phyloP scores from a whole-genome alignment of 805 yeast genomes.

The Yarrowia phangngaensis region DNA sequence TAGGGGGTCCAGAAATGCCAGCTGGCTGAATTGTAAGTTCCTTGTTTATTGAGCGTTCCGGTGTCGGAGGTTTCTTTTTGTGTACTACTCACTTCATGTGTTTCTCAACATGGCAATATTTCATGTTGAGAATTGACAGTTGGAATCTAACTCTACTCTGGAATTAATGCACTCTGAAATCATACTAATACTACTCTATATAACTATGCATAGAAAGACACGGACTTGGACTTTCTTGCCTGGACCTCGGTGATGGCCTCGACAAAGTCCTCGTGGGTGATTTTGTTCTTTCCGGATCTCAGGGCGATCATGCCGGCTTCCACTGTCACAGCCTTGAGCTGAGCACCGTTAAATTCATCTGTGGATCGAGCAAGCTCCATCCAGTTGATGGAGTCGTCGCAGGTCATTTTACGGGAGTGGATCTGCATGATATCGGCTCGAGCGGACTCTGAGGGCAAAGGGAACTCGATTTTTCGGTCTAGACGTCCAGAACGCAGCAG shows the following conservation, averaged over 20 bases:
- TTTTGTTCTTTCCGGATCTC: conserved; percentile 85
- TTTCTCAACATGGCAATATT: no score
- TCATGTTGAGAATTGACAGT: no score
- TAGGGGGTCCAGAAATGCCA: no score
- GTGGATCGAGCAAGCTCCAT: conserved; percentile 96
- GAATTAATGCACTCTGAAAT: background rate
- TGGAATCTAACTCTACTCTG: background rate
- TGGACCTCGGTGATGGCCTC: conserved; percentile 98
- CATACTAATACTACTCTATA: background rate
- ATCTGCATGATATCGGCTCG: conserved; percentile 95
- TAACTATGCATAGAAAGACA: conserved; percentile 83
- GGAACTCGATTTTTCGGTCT: conserved; percentile 97
- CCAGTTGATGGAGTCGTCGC: conserved; percentile 83
- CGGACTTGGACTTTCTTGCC: conserved; percentile 92
- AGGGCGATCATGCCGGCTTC: conserved; percentile 99
- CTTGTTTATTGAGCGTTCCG: no score
- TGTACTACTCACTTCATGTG: no score
- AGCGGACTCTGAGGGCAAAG: conserved; percentile 95
- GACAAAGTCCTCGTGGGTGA: conserved; percentile 95
- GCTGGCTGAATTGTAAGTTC: no score
- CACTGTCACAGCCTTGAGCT: conserved; percentile 95
- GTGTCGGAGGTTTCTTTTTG: no score
- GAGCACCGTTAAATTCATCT: conserved; percentile 99
- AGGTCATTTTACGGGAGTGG: conserved; percentile 95
- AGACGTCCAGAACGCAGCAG: conserved; percentile 93